Conservation (phyloP, 495 filamentous ascomycete species). For the Annulohypoxylon maeteangense region DNA sequence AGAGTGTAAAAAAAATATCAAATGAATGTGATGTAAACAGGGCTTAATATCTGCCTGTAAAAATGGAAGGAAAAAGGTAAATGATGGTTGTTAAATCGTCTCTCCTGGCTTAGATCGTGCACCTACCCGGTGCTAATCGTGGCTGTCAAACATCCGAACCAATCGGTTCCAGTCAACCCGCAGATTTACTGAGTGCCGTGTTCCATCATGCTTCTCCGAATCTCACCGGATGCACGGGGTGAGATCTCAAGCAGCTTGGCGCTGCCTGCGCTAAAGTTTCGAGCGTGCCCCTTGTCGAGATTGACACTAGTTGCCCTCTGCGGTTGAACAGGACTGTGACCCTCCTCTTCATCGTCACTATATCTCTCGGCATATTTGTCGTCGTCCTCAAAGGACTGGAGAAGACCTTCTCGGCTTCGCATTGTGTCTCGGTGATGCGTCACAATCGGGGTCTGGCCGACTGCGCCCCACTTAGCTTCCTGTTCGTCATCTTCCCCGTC, state of each 20-base stretch:
- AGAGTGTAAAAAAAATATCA: conserved; percentile 43
- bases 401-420: conserved; percentile 69
- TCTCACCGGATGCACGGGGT: conserved; percentile 58
- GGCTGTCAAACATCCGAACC: conserved; percentile 22
- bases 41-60: background rate
- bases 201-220: conserved; percentile 42
- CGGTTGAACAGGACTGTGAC: conserved; percentile 58
- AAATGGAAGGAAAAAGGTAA: conserved; percentile 30
- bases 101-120: conserved; percentile 37
- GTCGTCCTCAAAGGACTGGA: conserved; percentile 60
- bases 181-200: conserved; percentile 32
- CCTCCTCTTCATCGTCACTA: conserved; percentile 53
- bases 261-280: conserved; percentile 80
- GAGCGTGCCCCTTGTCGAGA: conserved; percentile 68
- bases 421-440: conserved; percentile 51
- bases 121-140: conserved; percentile 9
- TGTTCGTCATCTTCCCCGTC: conserved; percentile 53
- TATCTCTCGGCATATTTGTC: conserved; percentile 42
- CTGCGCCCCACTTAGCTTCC: conserved; percentile 57
- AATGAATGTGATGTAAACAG: conserved; percentile 35
- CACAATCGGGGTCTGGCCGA: conserved; percentile 54
- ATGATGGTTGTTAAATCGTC: conserved; percentile 26
- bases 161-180: conserved; percentile 18
- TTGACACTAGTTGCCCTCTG: conserved; percentile 72
- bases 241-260: conserved; percentile 74